These are phyloP conservation scores for Cylindrotheca fusiformis DNA, from an alignment of 108 stramenopile genomes.

Conservation along the genomic window DNA sequence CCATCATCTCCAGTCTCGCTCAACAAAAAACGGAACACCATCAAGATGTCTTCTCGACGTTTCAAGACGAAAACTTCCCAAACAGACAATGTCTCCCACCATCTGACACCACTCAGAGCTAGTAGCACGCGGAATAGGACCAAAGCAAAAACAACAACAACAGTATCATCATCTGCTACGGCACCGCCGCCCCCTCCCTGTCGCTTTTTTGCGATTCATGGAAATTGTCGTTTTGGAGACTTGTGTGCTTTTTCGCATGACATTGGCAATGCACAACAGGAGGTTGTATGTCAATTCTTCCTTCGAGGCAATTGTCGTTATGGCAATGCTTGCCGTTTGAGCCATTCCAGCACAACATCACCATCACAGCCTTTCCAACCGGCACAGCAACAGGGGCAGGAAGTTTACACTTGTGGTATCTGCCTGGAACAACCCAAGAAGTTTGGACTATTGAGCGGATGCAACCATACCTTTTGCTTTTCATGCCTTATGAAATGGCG, in stretches of 20 bases:
- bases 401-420: conserved; percentile 38
- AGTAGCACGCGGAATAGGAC: too few relatives aligned
- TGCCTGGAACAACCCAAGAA: conserved; percentile 37
- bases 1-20: too few relatives aligned
- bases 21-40: too few relatives aligned
- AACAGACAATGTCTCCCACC: too few relatives aligned
- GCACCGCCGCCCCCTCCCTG: conserved; percentile 23
- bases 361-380: neutral
- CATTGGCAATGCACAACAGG: conserved; percentile 13
- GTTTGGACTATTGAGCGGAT: conserved; percentile 49
- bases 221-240: conserved; percentile 34
- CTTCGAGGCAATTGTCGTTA: conserved; percentile 5
- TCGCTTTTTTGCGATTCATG: conserved; percentile 39
- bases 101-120: too few relatives aligned
- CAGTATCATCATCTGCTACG: neutral
- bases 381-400: neutral
- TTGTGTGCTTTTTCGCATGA: conserved; percentile 44
- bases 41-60: too few relatives aligned
- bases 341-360: conserved; percentile 10
- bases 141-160: neutral
- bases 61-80: too few relatives aligned
- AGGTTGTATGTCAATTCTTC: conserved; percentile 36
- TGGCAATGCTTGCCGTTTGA: conserved; percentile 8
- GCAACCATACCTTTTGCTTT: conserved; percentile 49
- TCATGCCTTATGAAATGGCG: conserved; percentile 60